Base-by-base conservation (phyloP, 768 basidiomycete species). In the Termitomyces sp. region DNA sequence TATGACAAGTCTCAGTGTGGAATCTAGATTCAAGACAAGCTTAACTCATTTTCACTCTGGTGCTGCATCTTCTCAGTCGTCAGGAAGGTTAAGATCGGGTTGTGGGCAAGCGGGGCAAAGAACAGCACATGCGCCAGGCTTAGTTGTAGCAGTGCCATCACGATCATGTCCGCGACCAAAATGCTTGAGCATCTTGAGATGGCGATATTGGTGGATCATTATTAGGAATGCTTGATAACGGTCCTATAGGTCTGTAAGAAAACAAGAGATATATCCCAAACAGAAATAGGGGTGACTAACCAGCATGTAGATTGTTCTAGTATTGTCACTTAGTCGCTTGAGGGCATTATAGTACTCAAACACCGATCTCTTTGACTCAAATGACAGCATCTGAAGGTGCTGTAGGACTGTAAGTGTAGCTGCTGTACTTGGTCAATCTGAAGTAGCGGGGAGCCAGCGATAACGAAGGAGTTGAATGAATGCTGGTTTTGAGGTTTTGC, bases 401-500 rank as follows among this genome's bases (percentile, higher is more conserved):
- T n/a, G n/a, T n/a, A n/a, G n/a, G n/a, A n/a, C n/a, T n/a, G n/a
- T n/a, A n/a, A n/a, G n/a, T n/a, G n/a, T n/a, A n/a, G n/a, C n/a
- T n/a, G n/a, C n/a, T n/a, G n/a, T n/a, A n/a, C n/a, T n/a, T n/a
- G n/a, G n/a, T n/a, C n/a, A 33, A 7, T 34, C 49, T 8, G 58
- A 51, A 3, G 70, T 71, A 13, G 66, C 63, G 22, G 73, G 71
- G 42, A 50, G 69, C 20, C 63, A 56, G 0, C 62, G 48, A 49
- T 56, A 55, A 4, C 66, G 62, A 0, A 78, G 68, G 0, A 77
- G 66, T 54, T 78, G 74, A 9, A 57, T 58, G 13, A 58, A 48
- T n/a, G n/a, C n/a, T n/a, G n/a, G n/a, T n/a, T n/a, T n/a, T n/a
- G n/a, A n/a, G n/a, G n/a, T n/a, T n/a, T n/a, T n/a, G n/a, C n/a